Evolutionary conservation across 1,139 yeast species (phyloP).

Genomic region (Kurtzmaniella quercitrusa): DNA sequence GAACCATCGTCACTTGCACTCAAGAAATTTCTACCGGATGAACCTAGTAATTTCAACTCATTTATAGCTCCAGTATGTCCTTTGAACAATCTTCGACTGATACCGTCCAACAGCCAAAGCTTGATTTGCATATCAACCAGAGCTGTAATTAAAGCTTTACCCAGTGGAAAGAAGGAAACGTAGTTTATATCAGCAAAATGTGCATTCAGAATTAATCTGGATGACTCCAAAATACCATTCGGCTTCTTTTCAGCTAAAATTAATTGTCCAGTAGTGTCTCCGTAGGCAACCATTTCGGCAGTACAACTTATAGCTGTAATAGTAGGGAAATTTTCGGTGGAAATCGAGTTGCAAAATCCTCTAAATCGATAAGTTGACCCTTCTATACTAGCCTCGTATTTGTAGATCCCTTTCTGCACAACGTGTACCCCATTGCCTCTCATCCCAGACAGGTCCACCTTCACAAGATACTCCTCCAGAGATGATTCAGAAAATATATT

Average conservation of each 20-base stretch:
- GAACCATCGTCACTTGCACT: slow-evolving; percentile 51
- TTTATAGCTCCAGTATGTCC: slow-evolving; percentile 47
- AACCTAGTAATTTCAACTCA: slow-evolving; percentile 47
- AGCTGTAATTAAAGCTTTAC: slow-evolving; percentile 50
- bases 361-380: slow-evolving; percentile 1
- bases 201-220: slow-evolving; percentile 21
- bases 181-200: slow-evolving; percentile 43
- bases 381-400: slow-evolving; percentile 7
- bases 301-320: slow-evolving; percentile 20
- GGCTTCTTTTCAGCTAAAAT: slow-evolving; percentile 8
- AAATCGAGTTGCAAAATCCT: background rate
- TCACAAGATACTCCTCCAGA: background rate
- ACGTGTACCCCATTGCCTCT: slow-evolving; percentile 1
- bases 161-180: slow-evolving; percentile 52
- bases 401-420: background rate
- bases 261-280: slow-evolving; percentile 43
- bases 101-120: slow-evolving; percentile 58
- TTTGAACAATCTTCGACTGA: slow-evolving; percentile 44
- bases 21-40: slow-evolving; percentile 58
- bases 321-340: background rate
- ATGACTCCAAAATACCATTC: background rate
- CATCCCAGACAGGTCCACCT: slow-evolving; percentile 2
- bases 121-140: slow-evolving; percentile 55
- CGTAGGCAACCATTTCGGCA: slow-evolving; percentile 29
- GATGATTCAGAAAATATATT: background rate